Conservation (phyloP, 371 early-diverging fungal species). For the Zychaea mexicana region DNA sequence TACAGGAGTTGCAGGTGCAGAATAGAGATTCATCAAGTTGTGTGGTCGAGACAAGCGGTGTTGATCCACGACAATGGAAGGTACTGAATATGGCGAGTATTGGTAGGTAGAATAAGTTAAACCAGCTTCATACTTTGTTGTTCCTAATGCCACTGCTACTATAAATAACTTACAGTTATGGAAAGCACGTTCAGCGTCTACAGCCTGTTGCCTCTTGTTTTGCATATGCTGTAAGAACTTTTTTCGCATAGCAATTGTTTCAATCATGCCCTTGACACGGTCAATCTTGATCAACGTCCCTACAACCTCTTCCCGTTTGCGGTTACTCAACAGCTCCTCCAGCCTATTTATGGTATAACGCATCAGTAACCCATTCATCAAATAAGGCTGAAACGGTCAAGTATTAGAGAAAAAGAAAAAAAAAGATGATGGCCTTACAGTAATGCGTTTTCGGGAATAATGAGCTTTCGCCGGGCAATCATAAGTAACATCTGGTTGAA, state of each 20-base stretch:
- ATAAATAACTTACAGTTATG: not conserved
- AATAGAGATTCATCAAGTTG: constrained; percentile 7
- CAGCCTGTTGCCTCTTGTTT: constrained; percentile 2
- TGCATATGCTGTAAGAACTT: constrained; percentile 44
- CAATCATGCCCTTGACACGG: constrained; percentile 47
- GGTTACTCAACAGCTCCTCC: constrained; percentile 45
- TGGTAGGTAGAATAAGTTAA: too few relatives aligned
- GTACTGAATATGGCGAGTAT: not conserved
- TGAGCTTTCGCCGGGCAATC: constrained; percentile 61
- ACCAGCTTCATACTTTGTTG: too few relatives aligned
- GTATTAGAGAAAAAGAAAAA: not conserved
- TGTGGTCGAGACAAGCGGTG: constrained; percentile 6
- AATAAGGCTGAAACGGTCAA: not conserved
- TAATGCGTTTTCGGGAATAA: constrained; percentile 55
- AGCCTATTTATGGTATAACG: too few relatives aligned
- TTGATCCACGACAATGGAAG: constrained; percentile 7
- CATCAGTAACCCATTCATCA: too few relatives aligned
- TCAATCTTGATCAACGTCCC: constrained; percentile 47
- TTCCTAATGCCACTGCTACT: not conserved
- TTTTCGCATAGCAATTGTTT: constrained; percentile 46
- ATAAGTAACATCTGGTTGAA: constrained; percentile 63
- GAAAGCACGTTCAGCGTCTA: not conserved
- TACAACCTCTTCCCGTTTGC: constrained; percentile 46
- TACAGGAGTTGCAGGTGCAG: constrained; percentile 5
- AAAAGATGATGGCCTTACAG: too few relatives aligned